Percentiles rank a stretch among this genome's conserved stretches.
These are phyloP conservation scores for Ophiocordyceps sinensis DNA, from an alignment of 2,329 filamentous ascomycete genomes.

Conservation along the genomic window DNA sequence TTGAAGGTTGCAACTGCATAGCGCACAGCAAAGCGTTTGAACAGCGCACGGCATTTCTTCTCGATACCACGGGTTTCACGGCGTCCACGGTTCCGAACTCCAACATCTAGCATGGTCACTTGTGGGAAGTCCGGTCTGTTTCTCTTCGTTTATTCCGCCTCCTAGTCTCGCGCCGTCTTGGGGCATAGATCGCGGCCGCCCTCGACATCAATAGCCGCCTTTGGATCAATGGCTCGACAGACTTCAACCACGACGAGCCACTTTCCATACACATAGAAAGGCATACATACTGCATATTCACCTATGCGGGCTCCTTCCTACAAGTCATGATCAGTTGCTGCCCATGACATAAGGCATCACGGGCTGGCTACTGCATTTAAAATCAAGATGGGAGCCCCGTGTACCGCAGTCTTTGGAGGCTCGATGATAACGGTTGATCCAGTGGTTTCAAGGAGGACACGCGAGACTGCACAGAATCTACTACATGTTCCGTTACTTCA, in stretches of 20 bases:
- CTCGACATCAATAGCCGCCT: not conserved
- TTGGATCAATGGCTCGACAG: not conserved
- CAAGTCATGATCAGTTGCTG: not conserved
- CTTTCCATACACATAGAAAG: not conserved
- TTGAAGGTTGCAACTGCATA: conserved; percentile 21
- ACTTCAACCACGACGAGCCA: not conserved
- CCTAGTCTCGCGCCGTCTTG: not conserved
- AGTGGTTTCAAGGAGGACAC: no score
- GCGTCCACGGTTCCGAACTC: conserved; percentile 10
- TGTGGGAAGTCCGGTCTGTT: conserved; percentile 1
- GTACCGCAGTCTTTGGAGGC: no score
- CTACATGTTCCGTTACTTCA: no score
- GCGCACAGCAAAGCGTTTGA: conserved; percentile 25
- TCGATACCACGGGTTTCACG: conserved; percentile 28
- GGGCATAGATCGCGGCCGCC: not conserved
- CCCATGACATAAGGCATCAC: no score
- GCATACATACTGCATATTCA: not conserved
- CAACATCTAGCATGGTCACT: conserved; percentile 6
- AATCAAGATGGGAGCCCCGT: no score
- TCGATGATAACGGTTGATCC: no score
- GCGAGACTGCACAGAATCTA: no score
- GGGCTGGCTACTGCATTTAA: no score
- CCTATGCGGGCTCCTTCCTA: not conserved
- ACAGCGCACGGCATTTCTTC: conserved; percentile 26
- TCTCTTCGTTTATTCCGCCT: not conserved